Evolutionary conservation across 257 asterid genomes (phyloP).

Genomic region (Nicotiana noctiflora): DNA sequence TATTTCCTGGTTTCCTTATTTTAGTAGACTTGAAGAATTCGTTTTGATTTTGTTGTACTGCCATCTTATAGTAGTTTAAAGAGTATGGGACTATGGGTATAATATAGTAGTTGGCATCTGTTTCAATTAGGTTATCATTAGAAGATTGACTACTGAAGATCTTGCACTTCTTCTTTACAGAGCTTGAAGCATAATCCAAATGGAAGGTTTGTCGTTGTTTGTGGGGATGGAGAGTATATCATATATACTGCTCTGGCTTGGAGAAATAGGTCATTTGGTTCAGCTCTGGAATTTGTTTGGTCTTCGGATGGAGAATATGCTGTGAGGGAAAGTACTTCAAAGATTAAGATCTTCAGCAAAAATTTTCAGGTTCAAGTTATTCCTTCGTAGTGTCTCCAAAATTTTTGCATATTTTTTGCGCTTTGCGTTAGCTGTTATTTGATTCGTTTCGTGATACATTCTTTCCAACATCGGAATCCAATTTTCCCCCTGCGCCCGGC

Average conservation of each 20-base stretch:
- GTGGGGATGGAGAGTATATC: constrained; percentile 97
- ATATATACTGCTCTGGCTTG: constrained; percentile 97
- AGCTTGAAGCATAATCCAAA: constrained; percentile 96
- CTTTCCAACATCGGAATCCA: not conserved
- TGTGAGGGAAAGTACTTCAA: constrained; percentile 94
- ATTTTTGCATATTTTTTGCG: not conserved
- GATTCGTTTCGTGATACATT: not conserved
- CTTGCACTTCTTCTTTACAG: constrained; percentile 29
- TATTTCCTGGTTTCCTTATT: not conserved
- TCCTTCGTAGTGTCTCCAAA: not conserved
- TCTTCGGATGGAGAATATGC: constrained; percentile 98
- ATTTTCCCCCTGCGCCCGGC: not conserved
- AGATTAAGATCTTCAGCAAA: constrained; percentile 79
- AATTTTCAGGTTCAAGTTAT: constrained; percentile 53
- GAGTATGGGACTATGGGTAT: not conserved
- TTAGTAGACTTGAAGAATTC: not conserved
- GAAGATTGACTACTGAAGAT: not conserved
- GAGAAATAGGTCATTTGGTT: constrained; percentile 95
- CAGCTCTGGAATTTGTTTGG: constrained; percentile 97
- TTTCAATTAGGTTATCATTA: not conserved
- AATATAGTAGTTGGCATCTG: not conserved
- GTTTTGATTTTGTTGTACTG: not conserved
- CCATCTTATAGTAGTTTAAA: not conserved
- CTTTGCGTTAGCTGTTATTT: not conserved
- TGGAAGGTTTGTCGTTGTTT: constrained; percentile 96